These are phyloP conservation scores for Mallotus nudiflorus DNA, from an alignment of 345 rosid genomes.

Conservation along the genomic window DNA sequence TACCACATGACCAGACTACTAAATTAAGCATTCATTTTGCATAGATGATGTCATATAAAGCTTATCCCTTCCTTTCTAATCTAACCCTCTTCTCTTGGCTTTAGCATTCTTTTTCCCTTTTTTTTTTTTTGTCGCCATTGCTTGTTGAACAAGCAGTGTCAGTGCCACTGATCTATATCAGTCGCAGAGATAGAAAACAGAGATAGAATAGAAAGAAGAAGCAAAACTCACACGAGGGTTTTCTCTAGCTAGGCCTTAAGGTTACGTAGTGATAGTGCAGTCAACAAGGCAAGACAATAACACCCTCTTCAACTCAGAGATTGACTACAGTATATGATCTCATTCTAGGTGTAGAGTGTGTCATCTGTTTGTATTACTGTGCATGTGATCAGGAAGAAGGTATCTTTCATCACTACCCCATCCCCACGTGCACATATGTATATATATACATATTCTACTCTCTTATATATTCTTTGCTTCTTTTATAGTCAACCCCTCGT, in stretches of 20 bases:
- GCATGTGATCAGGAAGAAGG: not conserved
- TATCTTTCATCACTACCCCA: not conserved
- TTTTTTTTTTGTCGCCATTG: conserved; percentile 11
- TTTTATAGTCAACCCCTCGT: conserved; percentile 5
- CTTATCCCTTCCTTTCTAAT: not conserved
- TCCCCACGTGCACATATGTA: conserved; percentile 6
- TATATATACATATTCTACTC: not conserved
- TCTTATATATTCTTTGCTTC: too few relatives aligned
- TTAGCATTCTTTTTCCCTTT: not conserved
- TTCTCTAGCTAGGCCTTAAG: not conserved
- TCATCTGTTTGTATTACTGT: not conserved
- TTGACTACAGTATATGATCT: conserved; percentile 24
- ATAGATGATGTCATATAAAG: conserved; percentile 34
- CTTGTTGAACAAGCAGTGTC: conserved; percentile 34
- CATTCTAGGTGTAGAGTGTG: conserved; percentile 14
- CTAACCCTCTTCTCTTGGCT: too few relatives aligned
- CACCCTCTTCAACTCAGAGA: not conserved
- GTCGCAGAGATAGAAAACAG: not conserved
- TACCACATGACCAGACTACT: conserved; percentile 8
- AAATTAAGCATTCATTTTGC: conserved; percentile 29
- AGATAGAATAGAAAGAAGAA: not conserved
- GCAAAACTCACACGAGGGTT: conserved; percentile 4
- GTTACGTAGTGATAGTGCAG: not conserved
- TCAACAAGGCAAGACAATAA: conserved; percentile 12
- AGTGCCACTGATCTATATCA: conserved; percentile 7